Percentiles rank a stretch among this genome's conserved stretches.
phyloP scores from a whole-genome alignment of 2,329 filamentous ascomycete genomes.

The Trichoderma sp. region DNA sequence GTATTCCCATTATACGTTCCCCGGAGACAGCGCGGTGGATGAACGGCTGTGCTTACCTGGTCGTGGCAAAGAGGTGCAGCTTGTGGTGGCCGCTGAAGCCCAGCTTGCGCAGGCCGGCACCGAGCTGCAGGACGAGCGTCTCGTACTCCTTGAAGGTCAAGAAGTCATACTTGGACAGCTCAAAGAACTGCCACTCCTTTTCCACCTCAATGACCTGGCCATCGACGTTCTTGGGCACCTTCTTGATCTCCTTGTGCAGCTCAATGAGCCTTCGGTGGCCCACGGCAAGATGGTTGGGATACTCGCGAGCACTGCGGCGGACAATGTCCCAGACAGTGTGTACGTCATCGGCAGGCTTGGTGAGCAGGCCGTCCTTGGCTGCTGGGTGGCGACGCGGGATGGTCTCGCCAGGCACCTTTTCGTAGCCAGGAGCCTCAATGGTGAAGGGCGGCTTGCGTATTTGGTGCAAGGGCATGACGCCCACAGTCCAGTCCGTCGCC shows the following conservation, averaged over 20 bases:
- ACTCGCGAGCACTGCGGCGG: slow-evolving; percentile 64
- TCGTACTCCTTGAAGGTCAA: slow-evolving; percentile 80
- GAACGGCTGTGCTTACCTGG: slow-evolving; percentile 56
- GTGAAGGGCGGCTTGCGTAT: slow-evolving; percentile 73
- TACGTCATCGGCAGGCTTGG: slow-evolving; percentile 67
- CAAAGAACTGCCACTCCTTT: slow-evolving; percentile 90
- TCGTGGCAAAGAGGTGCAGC: slow-evolving; percentile 82
- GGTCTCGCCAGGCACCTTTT: slow-evolving; percentile 77
- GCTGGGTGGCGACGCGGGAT: slow-evolving; percentile 74
- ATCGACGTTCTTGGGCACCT: slow-evolving; percentile 84
- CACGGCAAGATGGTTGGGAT: slow-evolving; percentile 64
- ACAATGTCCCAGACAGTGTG: slow-evolving; percentile 80
- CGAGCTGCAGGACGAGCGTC: slow-evolving; percentile 67
- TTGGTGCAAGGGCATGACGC: slow-evolving; percentile 56
- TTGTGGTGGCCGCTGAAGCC: slow-evolving; percentile 68
- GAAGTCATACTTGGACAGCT: slow-evolving; percentile 76
- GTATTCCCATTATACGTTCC: neutral
- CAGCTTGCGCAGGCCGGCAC: slow-evolving; percentile 72
- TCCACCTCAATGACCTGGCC: slow-evolving; percentile 78
- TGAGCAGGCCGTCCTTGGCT: slow-evolving; percentile 69
- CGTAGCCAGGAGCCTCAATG: slow-evolving; percentile 67
- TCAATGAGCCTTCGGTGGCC: slow-evolving; percentile 74
- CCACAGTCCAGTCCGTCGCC: slow-evolving; percentile 41
- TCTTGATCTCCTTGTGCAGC: slow-evolving; percentile 82
- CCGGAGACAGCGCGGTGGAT: neutral